phyloP scores from a whole-genome alignment of 805 yeast genomes.

The Komagataella mondaviorum region DNA sequence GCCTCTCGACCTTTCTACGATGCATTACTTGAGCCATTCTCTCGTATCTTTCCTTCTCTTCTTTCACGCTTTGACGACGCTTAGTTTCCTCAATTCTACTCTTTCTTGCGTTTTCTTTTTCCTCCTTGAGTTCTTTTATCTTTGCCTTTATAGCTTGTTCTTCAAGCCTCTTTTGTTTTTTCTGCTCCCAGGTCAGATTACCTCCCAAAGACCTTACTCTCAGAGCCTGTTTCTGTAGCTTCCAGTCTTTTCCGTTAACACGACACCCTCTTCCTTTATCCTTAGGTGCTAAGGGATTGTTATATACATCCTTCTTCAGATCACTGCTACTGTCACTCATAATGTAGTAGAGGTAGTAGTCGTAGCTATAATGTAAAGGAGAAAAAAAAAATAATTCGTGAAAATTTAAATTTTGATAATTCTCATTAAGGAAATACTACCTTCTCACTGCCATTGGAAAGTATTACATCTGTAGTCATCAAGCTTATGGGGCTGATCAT shows the following conservation, averaged over 20 bases:
- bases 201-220: constrained; percentile 52
- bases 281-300: constrained; percentile 4
- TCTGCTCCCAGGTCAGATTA: constrained; percentile 42
- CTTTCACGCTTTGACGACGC: constrained; percentile 70
- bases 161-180: constrained; percentile 51
- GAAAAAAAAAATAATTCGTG: background rate
- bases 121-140: constrained; percentile 62
- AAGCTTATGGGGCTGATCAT: background rate
- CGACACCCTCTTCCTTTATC: constrained; percentile 25
- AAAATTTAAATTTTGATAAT: background rate
- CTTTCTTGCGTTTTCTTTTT: constrained; percentile 49
- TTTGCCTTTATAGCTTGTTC: constrained; percentile 57
- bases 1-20: constrained; percentile 79
- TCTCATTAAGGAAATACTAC: background rate
- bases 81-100: constrained; percentile 42
- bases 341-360: background rate
- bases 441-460: background rate
- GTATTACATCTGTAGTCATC: background rate
- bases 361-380: background rate
- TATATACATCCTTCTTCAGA: constrained; percentile 2
- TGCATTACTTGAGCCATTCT: constrained; percentile 78
- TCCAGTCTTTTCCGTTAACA: constrained; percentile 66
- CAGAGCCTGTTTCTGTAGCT: constrained; percentile 51
- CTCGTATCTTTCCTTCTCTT: constrained; percentile 81
- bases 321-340: background rate